Evolutionary conservation across 1,139 yeast genomes (phyloP).

Genomic region (Nakaseomyces uthaithaninus): DNA sequence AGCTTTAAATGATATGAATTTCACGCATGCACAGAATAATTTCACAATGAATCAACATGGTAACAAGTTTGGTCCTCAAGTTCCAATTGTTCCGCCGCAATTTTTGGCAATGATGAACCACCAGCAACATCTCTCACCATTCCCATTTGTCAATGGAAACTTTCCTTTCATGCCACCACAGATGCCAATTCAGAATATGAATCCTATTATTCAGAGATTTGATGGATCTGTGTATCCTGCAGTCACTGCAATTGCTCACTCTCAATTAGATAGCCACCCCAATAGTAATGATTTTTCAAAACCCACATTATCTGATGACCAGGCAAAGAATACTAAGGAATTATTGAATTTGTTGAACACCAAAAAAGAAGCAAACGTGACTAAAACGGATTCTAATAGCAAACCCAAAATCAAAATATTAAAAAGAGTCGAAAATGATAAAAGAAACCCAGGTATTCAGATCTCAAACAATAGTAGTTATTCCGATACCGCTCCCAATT

Average conservation of each 20-base stretch:
- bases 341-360: constrained; percentile 15
- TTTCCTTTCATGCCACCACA: constrained; percentile 8
- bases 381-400: not conserved
- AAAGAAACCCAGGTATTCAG: constrained; percentile 11
- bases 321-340: constrained; percentile 36
- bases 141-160: constrained; percentile 27
- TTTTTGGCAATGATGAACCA: constrained; percentile 17
- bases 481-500: constrained; percentile 2
- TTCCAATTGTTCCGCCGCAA: constrained; percentile 15
- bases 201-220: not conserved
- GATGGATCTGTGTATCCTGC: not conserved
- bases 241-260: constrained; percentile 2
- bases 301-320: constrained; percentile 19
- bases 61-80: constrained; percentile 10
- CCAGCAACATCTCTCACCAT: constrained; percentile 29
- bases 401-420: constrained; percentile 30
- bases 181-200: constrained; percentile 4
- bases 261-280: constrained; percentile 5
- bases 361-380: not conserved
- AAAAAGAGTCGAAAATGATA: constrained; percentile 34
- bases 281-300: constrained; percentile 11
- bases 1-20: constrained; percentile 5
- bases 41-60: constrained; percentile 7
- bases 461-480: not conserved
- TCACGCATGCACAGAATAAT: constrained; percentile 11